phyloP scores from a whole-genome alignment of 75 land plant species.

The Larix kaempferi region DNA sequence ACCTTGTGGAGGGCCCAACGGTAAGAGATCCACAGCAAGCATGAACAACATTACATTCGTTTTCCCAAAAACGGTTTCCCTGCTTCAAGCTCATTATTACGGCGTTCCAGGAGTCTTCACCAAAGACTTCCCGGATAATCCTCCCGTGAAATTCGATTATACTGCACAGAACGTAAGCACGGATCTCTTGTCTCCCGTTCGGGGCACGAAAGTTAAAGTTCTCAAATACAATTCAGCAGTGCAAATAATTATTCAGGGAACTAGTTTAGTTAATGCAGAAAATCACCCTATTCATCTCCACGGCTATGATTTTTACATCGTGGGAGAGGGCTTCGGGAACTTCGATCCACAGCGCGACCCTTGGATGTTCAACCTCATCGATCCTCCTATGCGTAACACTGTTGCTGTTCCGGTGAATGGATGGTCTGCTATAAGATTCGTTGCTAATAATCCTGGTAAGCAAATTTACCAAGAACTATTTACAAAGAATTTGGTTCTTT shows the following conservation, averaged over 20 bases:
- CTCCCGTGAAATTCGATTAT: slow-evolving; percentile 56
- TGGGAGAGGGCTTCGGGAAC: slow-evolving; percentile 71
- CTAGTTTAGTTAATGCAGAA: slow-evolving; percentile 48
- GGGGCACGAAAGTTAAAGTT: slow-evolving; percentile 43
- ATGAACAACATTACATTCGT: slow-evolving; percentile 82
- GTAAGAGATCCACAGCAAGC: slow-evolving; percentile 54
- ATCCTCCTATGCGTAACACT: slow-evolving; percentile 68
- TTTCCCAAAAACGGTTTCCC: slow-evolving; percentile 39
- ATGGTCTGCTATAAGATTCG: slow-evolving; percentile 64
- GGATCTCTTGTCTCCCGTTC: slow-evolving; percentile 36
- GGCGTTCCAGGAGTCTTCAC: slow-evolving; percentile 46
- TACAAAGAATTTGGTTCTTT: too few species aligned
- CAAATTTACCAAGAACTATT: too few species aligned
- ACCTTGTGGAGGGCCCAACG: slow-evolving; percentile 52
- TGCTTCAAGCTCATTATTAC: slow-evolving; percentile 43
- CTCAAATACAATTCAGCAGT: slow-evolving; percentile 56
- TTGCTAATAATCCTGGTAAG: slow-evolving; percentile 48
- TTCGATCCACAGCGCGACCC: slow-evolving; percentile 54
- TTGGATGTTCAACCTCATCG: slow-evolving; percentile 53
- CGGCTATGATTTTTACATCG: slow-evolving; percentile 78
- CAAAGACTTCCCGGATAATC: slow-evolving; percentile 52
- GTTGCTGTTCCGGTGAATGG: slow-evolving; percentile 45
- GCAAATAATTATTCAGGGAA: slow-evolving; percentile 68
- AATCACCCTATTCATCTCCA: slow-evolving; percentile 88
- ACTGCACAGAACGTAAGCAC: slow-evolving; percentile 49